These are phyloP conservation scores for Penicillium sp. DNA, from an alignment of 2,329 filamentous ascomycete species.

Conservation along the genomic window DNA sequence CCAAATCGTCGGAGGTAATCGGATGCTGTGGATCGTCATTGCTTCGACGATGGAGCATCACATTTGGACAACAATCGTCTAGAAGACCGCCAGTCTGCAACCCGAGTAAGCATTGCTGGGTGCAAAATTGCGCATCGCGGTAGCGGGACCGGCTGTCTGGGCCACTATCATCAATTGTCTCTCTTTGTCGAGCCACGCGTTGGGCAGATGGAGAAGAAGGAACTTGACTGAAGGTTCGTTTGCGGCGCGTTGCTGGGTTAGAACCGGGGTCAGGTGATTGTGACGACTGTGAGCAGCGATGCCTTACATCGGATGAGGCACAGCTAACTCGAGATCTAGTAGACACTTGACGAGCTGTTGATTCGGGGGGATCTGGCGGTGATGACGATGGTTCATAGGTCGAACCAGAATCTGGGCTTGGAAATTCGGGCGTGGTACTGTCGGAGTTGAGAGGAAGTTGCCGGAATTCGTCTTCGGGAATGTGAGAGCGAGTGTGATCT, in stretches of 20 bases:
- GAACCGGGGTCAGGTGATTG: not conserved
- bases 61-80: constrained; percentile 24
- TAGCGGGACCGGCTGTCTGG: constrained; percentile 5
- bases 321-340: not conserved
- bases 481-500: constrained; percentile 15
- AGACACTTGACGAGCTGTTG: not conserved
- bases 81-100: constrained; percentile 15
- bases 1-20: constrained; percentile 12
- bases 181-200: not conserved
- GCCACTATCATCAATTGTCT: not conserved
- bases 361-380: constrained; percentile 4
- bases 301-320: not conserved
- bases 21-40: constrained; percentile 9
- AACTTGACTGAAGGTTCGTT: not conserved
- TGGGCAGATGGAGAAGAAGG: not conserved
- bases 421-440: constrained; percentile 13
- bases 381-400: constrained; percentile 19
- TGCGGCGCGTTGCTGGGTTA: not conserved
- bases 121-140: constrained; percentile 22
- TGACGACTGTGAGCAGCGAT: not conserved
- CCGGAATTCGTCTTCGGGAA: constrained; percentile 16
- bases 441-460: constrained; percentile 14
- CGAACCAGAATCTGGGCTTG: constrained; percentile 13
- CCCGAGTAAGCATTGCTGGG: constrained; percentile 24
- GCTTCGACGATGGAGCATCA: constrained; percentile 11